These are phyloP conservation scores for Trichoderma sp. DNA, from an alignment of 2,329 filamentous ascomycete species.

Conservation along the genomic window DNA sequence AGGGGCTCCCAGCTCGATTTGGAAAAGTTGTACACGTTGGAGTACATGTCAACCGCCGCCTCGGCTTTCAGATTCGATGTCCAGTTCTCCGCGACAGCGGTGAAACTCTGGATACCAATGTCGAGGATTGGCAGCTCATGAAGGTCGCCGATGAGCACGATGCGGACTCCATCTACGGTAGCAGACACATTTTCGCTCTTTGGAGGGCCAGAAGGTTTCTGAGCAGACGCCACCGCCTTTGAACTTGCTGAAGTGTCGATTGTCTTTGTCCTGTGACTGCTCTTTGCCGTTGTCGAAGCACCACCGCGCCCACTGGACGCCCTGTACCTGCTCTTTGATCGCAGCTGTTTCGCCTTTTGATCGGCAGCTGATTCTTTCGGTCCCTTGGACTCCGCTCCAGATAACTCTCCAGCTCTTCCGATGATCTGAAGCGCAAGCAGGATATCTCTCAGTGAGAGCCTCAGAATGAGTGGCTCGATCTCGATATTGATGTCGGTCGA, in stretches of 20 bases:
- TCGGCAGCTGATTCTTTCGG: conserved; percentile 47
- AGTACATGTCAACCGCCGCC: conserved; percentile 87
- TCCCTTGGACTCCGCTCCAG: conserved; percentile 57
- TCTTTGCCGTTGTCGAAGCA: conserved; percentile 52
- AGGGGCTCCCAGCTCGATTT: conserved; percentile 98
- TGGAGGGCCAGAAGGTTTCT: conserved; percentile 27
- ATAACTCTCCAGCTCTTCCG: conserved; percentile 85
- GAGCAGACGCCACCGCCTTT: conserved; percentile 30
- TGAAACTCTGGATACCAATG: conserved; percentile 88
- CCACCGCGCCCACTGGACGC: conserved; percentile 60
- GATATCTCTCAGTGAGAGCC: conserved; percentile 91
- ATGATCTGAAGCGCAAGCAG: conserved; percentile 91
- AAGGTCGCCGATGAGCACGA: conserved; percentile 91
- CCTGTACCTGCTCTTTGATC: conserved; percentile 54
- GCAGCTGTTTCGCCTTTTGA: conserved; percentile 59
- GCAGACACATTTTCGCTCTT: conserved; percentile 78
- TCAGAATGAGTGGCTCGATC: conserved; percentile 86
- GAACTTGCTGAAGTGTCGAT: conserved; percentile 37
- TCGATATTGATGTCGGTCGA: conserved; percentile 81
- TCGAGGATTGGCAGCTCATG: conserved; percentile 96
- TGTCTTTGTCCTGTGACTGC: conserved; percentile 45
- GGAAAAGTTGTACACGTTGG: conserved; percentile 98
- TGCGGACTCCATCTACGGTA: conserved; percentile 81
- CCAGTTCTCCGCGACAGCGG: conserved; percentile 85
- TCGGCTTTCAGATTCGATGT: conserved; percentile 84